phyloP scores from a whole-genome alignment of 495 filamentous ascomycete genomes.

The Lasiosphaeria ovina region DNA sequence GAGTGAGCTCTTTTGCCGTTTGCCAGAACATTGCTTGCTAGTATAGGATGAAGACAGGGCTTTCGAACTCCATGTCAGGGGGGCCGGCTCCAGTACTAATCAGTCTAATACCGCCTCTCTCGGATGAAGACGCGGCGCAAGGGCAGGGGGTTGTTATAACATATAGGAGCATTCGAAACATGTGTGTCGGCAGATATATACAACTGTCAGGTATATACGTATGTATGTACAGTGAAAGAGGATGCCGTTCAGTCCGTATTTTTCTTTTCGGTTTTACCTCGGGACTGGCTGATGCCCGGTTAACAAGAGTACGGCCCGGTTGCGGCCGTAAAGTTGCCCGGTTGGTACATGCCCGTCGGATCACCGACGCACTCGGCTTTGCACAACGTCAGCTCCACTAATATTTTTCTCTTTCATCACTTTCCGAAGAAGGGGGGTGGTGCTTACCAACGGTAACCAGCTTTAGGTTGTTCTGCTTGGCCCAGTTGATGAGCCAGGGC shows the following conservation, averaged over 20 bases:
- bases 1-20: too few species aligned
- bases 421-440: not conserved
- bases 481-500: conserved; percentile 54
- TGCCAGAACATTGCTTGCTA: too few species aligned
- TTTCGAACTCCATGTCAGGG: too few species aligned
- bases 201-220: too few species aligned
- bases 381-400: conserved; percentile 17
- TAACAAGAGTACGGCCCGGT: conserved; percentile 9
- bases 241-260: not conserved
- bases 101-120: too few species aligned
- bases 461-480: conserved; percentile 48
- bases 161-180: too few species aligned
- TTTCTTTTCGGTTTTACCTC: not conserved
- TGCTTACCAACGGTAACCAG: conserved; percentile 53
- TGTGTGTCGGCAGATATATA: too few species aligned
- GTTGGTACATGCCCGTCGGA: conserved; percentile 43
- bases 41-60: too few species aligned
- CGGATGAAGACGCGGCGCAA: too few species aligned
- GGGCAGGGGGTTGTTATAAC: too few species aligned
- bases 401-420: not conserved
- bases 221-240: not conserved
- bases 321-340: conserved; percentile 32
- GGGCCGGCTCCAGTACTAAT: too few species aligned
- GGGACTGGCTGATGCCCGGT: not conserved
- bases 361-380: conserved; percentile 53